These are phyloP conservation scores for Penicillium corylophilum DNA, from an alignment of 2,329 filamentous ascomycete genomes.

Conservation along the genomic window DNA sequence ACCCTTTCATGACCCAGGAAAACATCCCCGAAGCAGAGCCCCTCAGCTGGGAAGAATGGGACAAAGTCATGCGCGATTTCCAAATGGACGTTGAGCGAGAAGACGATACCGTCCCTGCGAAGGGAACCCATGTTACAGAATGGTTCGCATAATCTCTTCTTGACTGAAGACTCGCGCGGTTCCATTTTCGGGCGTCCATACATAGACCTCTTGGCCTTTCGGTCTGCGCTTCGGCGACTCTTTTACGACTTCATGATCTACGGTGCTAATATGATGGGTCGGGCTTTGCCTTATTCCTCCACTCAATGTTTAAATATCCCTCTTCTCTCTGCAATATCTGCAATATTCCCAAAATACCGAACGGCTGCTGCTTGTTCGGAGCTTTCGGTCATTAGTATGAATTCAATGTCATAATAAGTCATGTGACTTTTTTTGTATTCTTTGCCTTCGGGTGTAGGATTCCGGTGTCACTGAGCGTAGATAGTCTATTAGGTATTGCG, in stretches of 20 bases:
- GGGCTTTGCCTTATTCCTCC: conserved; percentile 8
- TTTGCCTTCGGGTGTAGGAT: neutral
- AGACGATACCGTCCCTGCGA: conserved; percentile 14
- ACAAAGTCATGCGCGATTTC: conserved; percentile 41
- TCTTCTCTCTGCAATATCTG: conserved; percentile 13
- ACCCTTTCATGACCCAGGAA: conserved; percentile 16
- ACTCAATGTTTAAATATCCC: conserved; percentile 14
- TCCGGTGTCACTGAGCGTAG: no score
- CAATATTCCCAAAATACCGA: neutral
- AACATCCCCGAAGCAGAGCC: conserved; percentile 16
- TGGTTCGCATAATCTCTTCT: conserved; percentile 30
- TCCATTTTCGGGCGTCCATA: neutral
- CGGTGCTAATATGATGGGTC: conserved; percentile 4
- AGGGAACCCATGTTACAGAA: conserved; percentile 26
- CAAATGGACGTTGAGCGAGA: conserved; percentile 35
- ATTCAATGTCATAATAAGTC: neutral
- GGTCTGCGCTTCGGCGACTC: neutral
- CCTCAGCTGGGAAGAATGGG: conserved; percentile 37
- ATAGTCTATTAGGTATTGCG: no score
- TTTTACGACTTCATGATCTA: conserved; percentile 13
- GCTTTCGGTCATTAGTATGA: neutral
- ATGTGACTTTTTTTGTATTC: neutral
- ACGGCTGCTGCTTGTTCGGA: neutral
- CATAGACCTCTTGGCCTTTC: neutral
- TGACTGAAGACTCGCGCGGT: neutral